Evolutionary conservation across 139 green algal species (phyloP), one percentile per base, ranked within the genome.

Genomic region (Chlamydomonas incerta): DNA sequence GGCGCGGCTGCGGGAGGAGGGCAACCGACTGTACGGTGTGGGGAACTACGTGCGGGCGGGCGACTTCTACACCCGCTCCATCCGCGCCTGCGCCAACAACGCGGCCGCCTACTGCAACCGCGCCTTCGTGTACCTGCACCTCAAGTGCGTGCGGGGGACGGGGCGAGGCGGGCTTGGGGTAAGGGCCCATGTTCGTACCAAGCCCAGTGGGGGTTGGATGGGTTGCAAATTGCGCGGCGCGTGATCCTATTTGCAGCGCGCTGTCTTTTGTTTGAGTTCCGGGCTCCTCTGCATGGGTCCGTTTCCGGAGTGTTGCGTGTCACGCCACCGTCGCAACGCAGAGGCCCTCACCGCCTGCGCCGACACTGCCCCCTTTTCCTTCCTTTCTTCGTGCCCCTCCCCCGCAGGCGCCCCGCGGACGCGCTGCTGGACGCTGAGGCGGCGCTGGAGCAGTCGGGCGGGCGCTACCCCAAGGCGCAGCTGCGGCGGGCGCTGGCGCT

Each of bases 391-490:
- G n/a, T 60, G 17, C 55, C 55, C 55, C 9, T 10, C 18, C 55
- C 18, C 55, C 20, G 55, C 28, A 33, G 41, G 66, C 67, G 72
- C 23, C 72, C 80, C 46, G 75, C 50, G 8, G 82, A 82, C 33
- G 87, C 87, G 18, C 82, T 87, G 76, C 68, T 75, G 20, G 82
- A 86, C 14, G 87, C 82, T 20, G 67, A 76, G 34, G 69, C 62
- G 50, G 82, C 87, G 5, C 75, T 91, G 58, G 62, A 74, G 50
- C 83, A 89, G 41, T 2, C 29, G 41, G 77, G 77, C 46, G 87
- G 87, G 21, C 62, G 63, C 24, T 83, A 89, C 77, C 35, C 73
- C 76, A 91, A 90, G 87, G 87, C 86, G 9, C 35, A 73, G 70
- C 62, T 83, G 33, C 70, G 86, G 14, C 79, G 80, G 37, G 72